Evolutionary conservation across 305 asterid species (phyloP).

Genomic region (Stenogyne calaminthoides): DNA sequence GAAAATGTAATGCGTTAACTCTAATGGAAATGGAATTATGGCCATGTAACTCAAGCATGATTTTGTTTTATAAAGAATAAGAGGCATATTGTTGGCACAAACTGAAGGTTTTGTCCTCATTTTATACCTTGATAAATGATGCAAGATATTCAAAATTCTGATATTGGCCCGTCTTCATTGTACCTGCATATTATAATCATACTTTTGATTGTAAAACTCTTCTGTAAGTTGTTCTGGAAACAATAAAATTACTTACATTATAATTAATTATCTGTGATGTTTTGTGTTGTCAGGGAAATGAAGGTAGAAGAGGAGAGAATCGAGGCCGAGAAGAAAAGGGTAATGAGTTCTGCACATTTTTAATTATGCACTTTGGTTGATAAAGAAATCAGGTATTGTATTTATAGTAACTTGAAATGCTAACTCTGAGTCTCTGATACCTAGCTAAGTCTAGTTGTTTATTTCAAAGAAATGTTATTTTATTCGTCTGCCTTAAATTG

Average conservation of each 20-base stretch:
- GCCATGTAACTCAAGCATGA: background rate
- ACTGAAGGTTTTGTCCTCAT: slow-evolving; percentile 2
- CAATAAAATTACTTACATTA: background rate
- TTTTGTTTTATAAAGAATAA: background rate
- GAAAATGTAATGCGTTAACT: background rate
- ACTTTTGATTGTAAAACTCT: background rate
- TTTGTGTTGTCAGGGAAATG: slow-evolving; percentile 77
- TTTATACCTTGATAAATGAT: background rate
- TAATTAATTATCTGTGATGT: slow-evolving; percentile 8
- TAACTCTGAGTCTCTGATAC: background rate
- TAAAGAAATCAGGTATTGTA: background rate
- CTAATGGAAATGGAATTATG: background rate
- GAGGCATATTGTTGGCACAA: background rate
- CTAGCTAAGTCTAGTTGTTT: background rate
- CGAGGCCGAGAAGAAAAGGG: slow-evolving; percentile 92
- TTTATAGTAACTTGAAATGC: slow-evolving; percentile 7
- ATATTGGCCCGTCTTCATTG: background rate
- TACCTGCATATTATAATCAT: background rate
- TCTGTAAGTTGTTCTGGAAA: background rate
- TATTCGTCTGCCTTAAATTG: background rate
- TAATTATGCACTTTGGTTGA: background rate
- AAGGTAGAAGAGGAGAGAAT: slow-evolving; percentile 92
- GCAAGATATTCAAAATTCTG: background rate
- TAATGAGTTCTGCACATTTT: slow-evolving; percentile 38
- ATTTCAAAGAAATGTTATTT: background rate